phyloP scores from a whole-genome alignment of 192 early-diverging fungal genomes.

The Irineochytrium annulatum region DNA sequence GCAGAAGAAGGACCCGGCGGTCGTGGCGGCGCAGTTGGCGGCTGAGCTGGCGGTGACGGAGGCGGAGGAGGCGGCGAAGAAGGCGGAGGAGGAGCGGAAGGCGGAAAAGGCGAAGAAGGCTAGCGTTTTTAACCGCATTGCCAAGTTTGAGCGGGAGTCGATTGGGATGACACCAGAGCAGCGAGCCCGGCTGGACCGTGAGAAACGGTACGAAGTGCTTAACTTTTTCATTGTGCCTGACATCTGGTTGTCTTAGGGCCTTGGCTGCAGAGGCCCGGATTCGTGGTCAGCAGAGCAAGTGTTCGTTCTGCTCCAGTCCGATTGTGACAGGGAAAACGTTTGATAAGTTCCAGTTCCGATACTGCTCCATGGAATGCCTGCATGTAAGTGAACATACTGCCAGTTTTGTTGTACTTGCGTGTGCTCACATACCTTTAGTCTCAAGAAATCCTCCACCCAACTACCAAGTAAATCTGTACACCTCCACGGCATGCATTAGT shows the following conservation, averaged over 20 bases:
- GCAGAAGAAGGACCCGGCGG: conserved; percentile 41
- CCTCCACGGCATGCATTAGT: too few species aligned
- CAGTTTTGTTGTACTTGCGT: too few species aligned
- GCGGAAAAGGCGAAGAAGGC: conserved; percentile 52
- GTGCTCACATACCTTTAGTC: too few species aligned
- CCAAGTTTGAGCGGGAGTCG: conserved; percentile 34
- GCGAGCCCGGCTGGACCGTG: conserved; percentile 68
- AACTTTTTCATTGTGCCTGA: conserved; percentile 1
- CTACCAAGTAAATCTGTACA: too few species aligned
- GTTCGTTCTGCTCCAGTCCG: conserved; percentile 58
- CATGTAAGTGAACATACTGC: too few species aligned
- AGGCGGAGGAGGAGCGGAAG: conserved; percentile 46
- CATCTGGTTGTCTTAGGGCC: conserved; percentile 43
- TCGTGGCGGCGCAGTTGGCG: conserved; percentile 29
- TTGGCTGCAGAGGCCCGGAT: conserved; percentile 72
- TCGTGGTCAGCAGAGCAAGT: conserved; percentile 43
- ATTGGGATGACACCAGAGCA: conserved; percentile 66
- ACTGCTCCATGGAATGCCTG: conserved; percentile 47
- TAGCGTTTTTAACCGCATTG: conserved; percentile 25
- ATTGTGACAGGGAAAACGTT: conserved; percentile 60
- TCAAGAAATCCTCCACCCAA: too few species aligned
- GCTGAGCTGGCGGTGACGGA: conserved; percentile 18
- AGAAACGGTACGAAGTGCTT: conserved; percentile 47
- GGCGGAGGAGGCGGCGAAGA: conserved; percentile 28
- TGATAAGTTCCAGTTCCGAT: conserved; percentile 67